Evolutionary conservation across 352 stramenopile genomes (phyloP), one percentile per base, ranked within the genome.

Genomic region (Phytophthora tubulina): DNA sequence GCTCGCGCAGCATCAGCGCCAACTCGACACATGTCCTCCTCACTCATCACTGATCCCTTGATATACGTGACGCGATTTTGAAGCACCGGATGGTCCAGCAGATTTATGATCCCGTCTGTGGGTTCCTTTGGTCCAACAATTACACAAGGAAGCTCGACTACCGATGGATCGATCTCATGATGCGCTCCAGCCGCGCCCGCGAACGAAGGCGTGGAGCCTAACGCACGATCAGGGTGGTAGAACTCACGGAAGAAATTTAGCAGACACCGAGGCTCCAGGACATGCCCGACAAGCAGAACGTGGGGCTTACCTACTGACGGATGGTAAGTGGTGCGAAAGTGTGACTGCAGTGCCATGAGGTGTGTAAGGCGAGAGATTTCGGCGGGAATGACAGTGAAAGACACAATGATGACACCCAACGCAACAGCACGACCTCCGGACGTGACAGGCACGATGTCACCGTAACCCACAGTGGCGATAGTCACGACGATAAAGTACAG

Each of bases 401-500:
- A 81, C 32, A 84, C 61, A 41, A 92, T 49, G 48, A 92, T 92
- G 17, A 90, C 77, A 2, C 73, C 72, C n/a, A 74, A 73, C 1
- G 82, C 67, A 6, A 89, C 75, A 6, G 74, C 66, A 46, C 84
- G 85, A 13, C 84, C 81, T 3, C 21, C 55, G 0, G 80, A 72
- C 8, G 84, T 92, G 11, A 76, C 49, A 8, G 84, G 80, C 4
- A 76, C 61, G 50, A 90, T 78, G 58, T 90, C 82, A 3, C 82
- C 82, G 55, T 88, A 90, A 13, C 82, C 82, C 7, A 90, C 82
- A 1, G 82, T 90, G 0, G 82, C 67, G 33, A 88, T 83, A 10
- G 82, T 90, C 27, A 88, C 82, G 11, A 91, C 61, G 13, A 91
- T 65, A 42, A 83, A 91, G 68, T 91, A 91, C 33, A 92, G 78